These are phyloP conservation scores for Stemphylium lycopersici DNA, from an alignment of 2,329 filamentous ascomycete species.

Conservation along the genomic window DNA sequence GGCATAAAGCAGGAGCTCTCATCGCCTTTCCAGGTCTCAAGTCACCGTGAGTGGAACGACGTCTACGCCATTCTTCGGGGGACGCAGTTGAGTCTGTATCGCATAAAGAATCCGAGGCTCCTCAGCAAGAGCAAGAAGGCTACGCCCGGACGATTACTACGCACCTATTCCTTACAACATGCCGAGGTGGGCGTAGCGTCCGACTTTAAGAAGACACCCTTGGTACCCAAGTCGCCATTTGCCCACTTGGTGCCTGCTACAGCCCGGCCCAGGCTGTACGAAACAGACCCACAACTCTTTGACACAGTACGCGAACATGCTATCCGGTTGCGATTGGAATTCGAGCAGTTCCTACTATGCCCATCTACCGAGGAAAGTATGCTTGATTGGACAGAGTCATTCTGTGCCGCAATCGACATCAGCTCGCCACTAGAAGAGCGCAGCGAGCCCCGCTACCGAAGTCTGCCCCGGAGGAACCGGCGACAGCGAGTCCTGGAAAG, in stretches of 20 bases:
- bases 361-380: constrained; percentile 69
- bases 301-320: constrained; percentile 61
- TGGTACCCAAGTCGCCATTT: constrained; percentile 53
- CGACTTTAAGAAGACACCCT: constrained; percentile 68
- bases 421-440: constrained; percentile 74
- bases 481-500: constrained; percentile 47
- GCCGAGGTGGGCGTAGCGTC: constrained; percentile 76
- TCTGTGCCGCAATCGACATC: constrained; percentile 75
- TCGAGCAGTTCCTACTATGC: constrained; percentile 74
- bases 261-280: constrained; percentile 49
- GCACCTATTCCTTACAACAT: constrained; percentile 74
- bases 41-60: constrained; percentile 68
- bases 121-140: constrained; percentile 57
- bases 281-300: constrained; percentile 56
- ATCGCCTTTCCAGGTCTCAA: constrained; percentile 66
- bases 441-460: constrained; percentile 53
- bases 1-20: constrained; percentile 70
- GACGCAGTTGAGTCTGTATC: constrained; percentile 70
- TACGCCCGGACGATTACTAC: constrained; percentile 64
- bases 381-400: constrained; percentile 69
- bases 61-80: constrained; percentile 70
- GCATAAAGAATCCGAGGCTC: constrained; percentile 61
- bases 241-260: constrained; percentile 53
- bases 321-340: constrained; percentile 73
- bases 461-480: constrained; percentile 53